Evolutionary conservation across 495 filamentous ascomycete species (phyloP), one percentile per base, ranked within the genome.

Genomic region (Neurospora sp.): DNA sequence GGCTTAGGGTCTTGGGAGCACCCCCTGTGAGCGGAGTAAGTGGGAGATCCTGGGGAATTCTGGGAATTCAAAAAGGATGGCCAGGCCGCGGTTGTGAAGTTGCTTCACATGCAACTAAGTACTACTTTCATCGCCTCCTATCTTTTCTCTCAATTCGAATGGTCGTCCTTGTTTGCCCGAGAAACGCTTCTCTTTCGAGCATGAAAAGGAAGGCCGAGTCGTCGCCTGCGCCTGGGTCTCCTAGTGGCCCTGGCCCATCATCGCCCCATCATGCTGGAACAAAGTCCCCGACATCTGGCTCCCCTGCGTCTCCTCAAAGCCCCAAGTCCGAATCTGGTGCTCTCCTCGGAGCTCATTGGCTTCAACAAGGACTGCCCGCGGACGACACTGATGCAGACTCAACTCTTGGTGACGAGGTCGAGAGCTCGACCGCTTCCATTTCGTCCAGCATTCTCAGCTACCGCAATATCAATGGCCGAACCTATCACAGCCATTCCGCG

Each of bases 381-480:
- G 53, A 31, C 12, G 53, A 37, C 53, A 18, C 27, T 65, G 53
- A 65, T 27, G 11, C 12, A 8, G 53, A 61, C 27, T 65, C 53
- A 14, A 65, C 53, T 2, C 53, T 65, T 8, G 53, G 53, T 4
- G 16, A 14, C 53, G 53, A 65, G 5, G 9, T 65, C 7, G 53
- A 65, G 53, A 65, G 53, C 71, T 74, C 72, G 12, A 88, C 86
- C 8, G 82, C 83, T 1, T 86, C 85, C 8, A 71, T 87, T 14
- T 80, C 79, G 16, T 80, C 81, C 0, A 83, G 80, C 40, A 84
- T 87, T 18, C 74, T 84, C 10, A 77, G 85, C 27, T 86, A 85
- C 72, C 78, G 82, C 27, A 79, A 76, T 12, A 69, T 84, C 27
- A 75, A 83, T 65, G 82, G 81, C 39, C 75, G 83, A 48, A 83